A percentile compares a stretch with the other conserved stretches of the same genome.
Evolutionary conservation across 352 stramenopile species (phyloP).

Genomic region (Elongisporangium anandrum): DNA sequence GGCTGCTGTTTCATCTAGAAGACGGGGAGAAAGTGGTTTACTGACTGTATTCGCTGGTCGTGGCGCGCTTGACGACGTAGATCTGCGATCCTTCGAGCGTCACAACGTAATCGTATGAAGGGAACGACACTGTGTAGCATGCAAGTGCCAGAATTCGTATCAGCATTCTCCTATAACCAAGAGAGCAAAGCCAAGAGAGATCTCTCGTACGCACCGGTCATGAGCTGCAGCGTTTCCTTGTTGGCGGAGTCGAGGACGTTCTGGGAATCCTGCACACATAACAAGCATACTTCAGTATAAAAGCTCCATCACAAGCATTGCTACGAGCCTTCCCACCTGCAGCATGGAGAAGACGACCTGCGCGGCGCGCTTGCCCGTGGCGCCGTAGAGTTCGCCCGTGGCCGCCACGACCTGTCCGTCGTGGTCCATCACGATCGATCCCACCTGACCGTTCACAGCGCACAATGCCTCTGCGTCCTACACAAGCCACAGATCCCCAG

Average conservation of each 20-base stretch:
- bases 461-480: constrained; percentile 52
- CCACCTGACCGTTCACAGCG: constrained; percentile 44
- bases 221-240: constrained; percentile 57
- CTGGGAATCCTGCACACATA: constrained; percentile 37
- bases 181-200: background rate
- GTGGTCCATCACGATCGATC: constrained; percentile 59
- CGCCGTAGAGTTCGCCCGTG: constrained; percentile 53
- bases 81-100: constrained; percentile 58
- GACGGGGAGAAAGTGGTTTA: background rate
- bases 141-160: background rate
- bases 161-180: background rate
- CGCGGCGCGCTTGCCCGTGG: constrained; percentile 40
- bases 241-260: constrained; percentile 46
- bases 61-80: constrained; percentile 72
- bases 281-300: too few species aligned
- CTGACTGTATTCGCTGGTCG: background rate
- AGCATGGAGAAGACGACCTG: constrained; percentile 69
- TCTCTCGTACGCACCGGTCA: constrained; percentile 42
- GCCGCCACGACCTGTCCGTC: constrained; percentile 55
- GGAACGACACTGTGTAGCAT: constrained; percentile 76
- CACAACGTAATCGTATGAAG: constrained; percentile 62
- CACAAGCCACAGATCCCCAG: background rate
- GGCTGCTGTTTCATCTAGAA: background rate
- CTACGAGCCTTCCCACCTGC: constrained; percentile 20
- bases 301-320: too few species aligned